phyloP scores from a whole-genome alignment of 768 basidiomycete genomes.

The Hebeloma cylindrosporum region DNA sequence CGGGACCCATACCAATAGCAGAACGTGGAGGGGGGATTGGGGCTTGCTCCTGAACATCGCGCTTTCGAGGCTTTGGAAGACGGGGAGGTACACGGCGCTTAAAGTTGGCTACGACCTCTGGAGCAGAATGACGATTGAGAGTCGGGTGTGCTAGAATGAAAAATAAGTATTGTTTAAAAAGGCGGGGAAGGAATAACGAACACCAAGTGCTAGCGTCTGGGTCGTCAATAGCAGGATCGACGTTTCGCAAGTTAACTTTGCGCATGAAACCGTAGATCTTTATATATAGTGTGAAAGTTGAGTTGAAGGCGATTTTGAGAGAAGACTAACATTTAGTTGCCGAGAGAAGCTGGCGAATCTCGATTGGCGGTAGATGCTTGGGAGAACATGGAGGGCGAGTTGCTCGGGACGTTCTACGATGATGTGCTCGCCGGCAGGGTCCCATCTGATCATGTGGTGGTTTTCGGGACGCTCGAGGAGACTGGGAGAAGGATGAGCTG shows the following conservation, averaged over 20 bases:
- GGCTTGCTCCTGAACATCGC: constrained; percentile 69
- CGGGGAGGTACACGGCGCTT: constrained; percentile 95
- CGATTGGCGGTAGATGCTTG: constrained; percentile 93
- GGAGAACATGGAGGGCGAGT: constrained; percentile 90
- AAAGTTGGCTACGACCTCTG: constrained; percentile 90
- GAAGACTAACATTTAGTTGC: constrained; percentile 84
- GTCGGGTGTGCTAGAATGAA: constrained; percentile 70
- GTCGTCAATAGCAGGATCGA: constrained; percentile 93
- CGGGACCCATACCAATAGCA: constrained; percentile 66
- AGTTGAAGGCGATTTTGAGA: constrained; percentile 17
- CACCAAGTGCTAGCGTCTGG: constrained; percentile 98
- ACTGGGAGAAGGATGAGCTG: constrained; percentile 42
- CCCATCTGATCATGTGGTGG: constrained; percentile 97
- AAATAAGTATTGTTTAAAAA: constrained; percentile 14
- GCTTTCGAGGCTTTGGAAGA: constrained; percentile 83
- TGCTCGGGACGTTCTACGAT: constrained; percentile 94
- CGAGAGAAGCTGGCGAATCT: constrained; percentile 96
- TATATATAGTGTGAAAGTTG: constrained; percentile 6
- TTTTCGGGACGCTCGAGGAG: constrained; percentile 90
- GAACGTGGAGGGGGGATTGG: constrained; percentile 73
- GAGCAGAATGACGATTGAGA: constrained; percentile 85
- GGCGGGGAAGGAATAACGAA: constrained; percentile 44
- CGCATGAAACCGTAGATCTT: constrained; percentile 99
- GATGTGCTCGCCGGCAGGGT: constrained; percentile 89
- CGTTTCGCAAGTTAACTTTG: constrained; percentile 93